Evolutionary conservation across 345 rosid species (phyloP).

Genomic region (Populus pruinosa): DNA sequence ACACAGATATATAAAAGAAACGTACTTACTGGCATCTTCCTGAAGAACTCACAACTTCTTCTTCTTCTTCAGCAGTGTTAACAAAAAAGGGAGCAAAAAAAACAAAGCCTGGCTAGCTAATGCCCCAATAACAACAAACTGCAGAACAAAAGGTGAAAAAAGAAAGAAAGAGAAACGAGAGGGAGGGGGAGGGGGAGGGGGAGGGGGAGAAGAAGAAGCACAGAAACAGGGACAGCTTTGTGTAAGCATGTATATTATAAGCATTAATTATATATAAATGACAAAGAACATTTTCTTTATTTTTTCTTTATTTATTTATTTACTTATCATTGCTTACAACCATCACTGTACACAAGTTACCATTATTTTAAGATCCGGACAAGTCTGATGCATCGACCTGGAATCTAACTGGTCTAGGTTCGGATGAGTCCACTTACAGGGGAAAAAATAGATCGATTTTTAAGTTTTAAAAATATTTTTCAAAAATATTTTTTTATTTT

Average conservation of each 20-base stretch:
- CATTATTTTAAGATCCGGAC: too few relatives aligned
- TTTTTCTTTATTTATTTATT: neutral
- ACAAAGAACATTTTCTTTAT: slow-evolving; percentile 15
- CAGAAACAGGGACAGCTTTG: slow-evolving; percentile 31
- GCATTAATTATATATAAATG: slow-evolving; percentile 64
- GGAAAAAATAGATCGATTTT: too few relatives aligned
- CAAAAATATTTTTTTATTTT: too few relatives aligned
- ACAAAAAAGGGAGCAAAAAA: slow-evolving; percentile 7
- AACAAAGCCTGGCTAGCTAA: neutral
- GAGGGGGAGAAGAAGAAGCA: slow-evolving; percentile 14
- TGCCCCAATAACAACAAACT: slow-evolving; percentile 6
- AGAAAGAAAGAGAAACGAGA: slow-evolving; percentile 5
- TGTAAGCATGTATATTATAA: slow-evolving; percentile 45
- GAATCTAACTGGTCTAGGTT: too few relatives aligned
- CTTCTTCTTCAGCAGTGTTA: neutral
- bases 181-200: slow-evolving; percentile 8
- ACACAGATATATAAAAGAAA: slow-evolving; percentile 25
- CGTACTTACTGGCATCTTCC: slow-evolving; percentile 99
- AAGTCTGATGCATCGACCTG: too few relatives aligned
- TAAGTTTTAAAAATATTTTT: too few relatives aligned
- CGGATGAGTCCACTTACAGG: too few relatives aligned
- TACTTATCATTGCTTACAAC: too few relatives aligned
- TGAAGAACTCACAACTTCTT: slow-evolving; percentile 43
- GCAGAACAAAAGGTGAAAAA: slow-evolving; percentile 8
- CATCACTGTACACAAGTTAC: too few relatives aligned